Evolutionary conservation across 192 early-diverging fungal species (phyloP).

Genomic region (Phlyctochytrium planicorne): DNA sequence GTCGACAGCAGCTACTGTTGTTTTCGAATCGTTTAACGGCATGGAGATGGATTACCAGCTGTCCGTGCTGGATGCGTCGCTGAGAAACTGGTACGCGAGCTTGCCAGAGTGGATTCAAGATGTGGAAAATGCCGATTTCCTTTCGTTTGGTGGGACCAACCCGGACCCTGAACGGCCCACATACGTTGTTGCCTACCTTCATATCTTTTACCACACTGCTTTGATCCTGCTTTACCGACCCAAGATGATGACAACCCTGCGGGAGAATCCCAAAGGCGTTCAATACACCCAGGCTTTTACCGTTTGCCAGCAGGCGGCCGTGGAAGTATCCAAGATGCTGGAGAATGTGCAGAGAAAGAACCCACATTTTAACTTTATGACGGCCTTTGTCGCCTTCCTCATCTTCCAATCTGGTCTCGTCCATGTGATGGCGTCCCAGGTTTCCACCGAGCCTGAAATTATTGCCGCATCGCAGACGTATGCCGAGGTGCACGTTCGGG

Average conservation of each 20-base stretch:
- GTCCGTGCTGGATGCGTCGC: conserved; percentile 30
- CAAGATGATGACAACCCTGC: conserved; percentile 30
- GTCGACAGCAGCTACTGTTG: too few relatives aligned
- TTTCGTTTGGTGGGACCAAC: too few relatives aligned
- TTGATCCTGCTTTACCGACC: conserved; percentile 42
- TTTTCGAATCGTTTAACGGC: conserved; percentile 10
- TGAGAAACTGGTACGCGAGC: conserved; percentile 36
- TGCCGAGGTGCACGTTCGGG: conserved; percentile 16
- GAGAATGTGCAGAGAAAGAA: conserved; percentile 19
- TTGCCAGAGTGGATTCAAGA: conserved; percentile 34
- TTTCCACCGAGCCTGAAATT: conserved; percentile 1
- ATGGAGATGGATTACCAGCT: conserved; percentile 39
- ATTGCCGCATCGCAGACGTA: conserved; percentile 5
- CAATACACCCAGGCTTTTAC: conserved; percentile 9
- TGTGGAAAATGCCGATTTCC: too few relatives aligned
- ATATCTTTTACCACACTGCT: conserved; percentile 40
- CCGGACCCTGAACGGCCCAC: conserved; percentile 2
- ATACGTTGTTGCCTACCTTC: conserved; percentile 14
- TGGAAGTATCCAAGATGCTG: conserved; percentile 16
- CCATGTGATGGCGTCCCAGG: conserved; percentile 30
- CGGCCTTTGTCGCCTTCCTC: conserved; percentile 28
- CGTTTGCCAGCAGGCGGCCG: conserved; percentile 16
- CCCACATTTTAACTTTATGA: conserved; percentile 19
- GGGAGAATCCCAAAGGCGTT: conserved; percentile 1
- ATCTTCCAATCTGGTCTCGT: conserved; percentile 38